Conservation (phyloP, 768 basidiomycete genomes). For the Lentinula guzmanii region DNA sequence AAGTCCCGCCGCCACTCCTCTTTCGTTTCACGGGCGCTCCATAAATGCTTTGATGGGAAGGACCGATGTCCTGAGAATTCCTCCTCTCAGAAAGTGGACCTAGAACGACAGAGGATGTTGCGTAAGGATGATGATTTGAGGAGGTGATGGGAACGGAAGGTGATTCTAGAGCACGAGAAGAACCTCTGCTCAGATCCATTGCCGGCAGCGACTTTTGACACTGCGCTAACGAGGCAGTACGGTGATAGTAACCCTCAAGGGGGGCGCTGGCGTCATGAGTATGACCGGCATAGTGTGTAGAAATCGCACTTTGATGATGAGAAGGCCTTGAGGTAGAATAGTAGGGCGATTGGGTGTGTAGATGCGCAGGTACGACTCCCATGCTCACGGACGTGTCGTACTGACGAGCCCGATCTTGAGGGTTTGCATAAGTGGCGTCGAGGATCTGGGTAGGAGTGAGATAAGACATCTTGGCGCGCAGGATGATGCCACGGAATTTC, state of each 20-base stretch:
- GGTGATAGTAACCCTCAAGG: not conserved
- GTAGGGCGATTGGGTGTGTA: not conserved
- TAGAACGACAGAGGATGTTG: not conserved
- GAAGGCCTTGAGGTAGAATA: not conserved
- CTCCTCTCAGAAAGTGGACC: not conserved
- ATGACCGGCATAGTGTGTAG: not conserved
- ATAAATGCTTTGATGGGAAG: not conserved
- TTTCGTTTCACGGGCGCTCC: not conserved
- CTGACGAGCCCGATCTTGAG: not conserved
- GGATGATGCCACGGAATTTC: not conserved
- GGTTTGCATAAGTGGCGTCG: not conserved
- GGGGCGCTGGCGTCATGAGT: not conserved
- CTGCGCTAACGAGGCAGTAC: not conserved
- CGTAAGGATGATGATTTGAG: not conserved
- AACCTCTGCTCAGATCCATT: not conserved
- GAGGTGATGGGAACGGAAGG: not conserved
- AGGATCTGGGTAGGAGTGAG: slow-evolving; percentile 1
- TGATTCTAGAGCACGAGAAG: not conserved
- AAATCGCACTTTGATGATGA: not conserved
- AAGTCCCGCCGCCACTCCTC: not conserved
- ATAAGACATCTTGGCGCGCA: not conserved
- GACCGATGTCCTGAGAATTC: not conserved
- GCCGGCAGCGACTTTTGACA: not conserved
- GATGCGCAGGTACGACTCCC: not conserved
- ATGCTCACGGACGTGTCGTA: not conserved